Evolutionary conservation across 495 filamentous ascomycete genomes (phyloP).

Genomic region (Lophium mytilinum): DNA sequence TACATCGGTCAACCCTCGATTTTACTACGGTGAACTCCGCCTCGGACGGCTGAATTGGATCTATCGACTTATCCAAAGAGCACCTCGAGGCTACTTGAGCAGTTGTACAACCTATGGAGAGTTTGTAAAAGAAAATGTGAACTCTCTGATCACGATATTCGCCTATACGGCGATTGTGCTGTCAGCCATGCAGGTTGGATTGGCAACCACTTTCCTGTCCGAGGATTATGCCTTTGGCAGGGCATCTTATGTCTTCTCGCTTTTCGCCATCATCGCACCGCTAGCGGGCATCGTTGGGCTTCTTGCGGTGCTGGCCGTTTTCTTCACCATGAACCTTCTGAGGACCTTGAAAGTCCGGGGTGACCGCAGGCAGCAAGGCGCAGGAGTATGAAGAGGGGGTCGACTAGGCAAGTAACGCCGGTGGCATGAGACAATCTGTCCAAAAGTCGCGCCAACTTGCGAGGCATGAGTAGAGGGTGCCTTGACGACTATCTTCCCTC

Average conservation of each 20-base stretch:
- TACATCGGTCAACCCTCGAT: no score
- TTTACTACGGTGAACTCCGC: no score
- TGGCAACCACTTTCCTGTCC: constrained; percentile 37
- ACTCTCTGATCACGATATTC: constrained; percentile 35
- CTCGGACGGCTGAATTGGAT: no score
- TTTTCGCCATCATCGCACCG: constrained; percentile 30
- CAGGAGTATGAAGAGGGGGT: no score
- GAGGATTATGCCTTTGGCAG: constrained; percentile 37
- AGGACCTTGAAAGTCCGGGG: constrained; percentile 6
- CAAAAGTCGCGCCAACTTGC: no score
- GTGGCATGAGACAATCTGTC: no score
- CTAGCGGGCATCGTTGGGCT: constrained; percentile 1
- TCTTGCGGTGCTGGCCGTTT: neutral
- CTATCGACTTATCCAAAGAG: no score
- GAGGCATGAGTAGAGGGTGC: no score
- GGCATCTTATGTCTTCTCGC: constrained; percentile 46
- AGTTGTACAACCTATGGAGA: constrained; percentile 17
- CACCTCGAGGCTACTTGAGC: constrained; percentile 13
- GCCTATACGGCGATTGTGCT: constrained; percentile 47
- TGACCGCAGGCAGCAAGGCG: neutral
- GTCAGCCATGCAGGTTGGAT: constrained; percentile 52
- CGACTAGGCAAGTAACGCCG: no score
- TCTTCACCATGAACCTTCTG: constrained; percentile 9
- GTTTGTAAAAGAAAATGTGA: constrained; percentile 39
- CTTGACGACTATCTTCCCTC: no score